phyloP scores from a whole-genome alignment of 257 asterid species.

The Cordia subcordata region DNA sequence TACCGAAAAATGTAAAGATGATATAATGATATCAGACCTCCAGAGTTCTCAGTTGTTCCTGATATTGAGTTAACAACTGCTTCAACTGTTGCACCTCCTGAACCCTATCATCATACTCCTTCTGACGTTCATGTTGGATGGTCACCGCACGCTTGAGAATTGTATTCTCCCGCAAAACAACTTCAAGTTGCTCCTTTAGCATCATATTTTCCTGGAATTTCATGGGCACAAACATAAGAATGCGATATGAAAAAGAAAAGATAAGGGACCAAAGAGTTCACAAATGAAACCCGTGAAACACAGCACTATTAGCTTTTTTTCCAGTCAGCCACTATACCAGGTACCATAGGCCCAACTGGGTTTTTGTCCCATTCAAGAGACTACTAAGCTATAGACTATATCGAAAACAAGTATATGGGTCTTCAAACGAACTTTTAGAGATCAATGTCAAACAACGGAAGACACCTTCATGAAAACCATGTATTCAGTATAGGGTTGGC shows the following conservation, averaged over 20 bases:
- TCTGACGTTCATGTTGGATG: conserved; percentile 79
- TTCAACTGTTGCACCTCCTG: conserved; percentile 67
- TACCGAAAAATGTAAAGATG: neutral
- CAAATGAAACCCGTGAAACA: no score
- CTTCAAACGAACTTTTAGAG: no score
- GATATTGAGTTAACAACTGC: conserved; percentile 60
- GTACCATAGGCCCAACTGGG: no score
- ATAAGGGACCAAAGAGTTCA: neutral
- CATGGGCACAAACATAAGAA: neutral
- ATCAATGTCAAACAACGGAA: no score
- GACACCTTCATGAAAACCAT: no score
- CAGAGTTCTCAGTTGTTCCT: conserved; percentile 62
- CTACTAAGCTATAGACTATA: no score
- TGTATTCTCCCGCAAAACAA: conserved; percentile 44
- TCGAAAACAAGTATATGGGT: no score
- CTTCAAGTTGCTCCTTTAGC: conserved; percentile 67
- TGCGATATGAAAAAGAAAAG: neutral
- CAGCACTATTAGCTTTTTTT: no score
- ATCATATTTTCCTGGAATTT: conserved; percentile 53
- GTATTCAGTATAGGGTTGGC: no score
- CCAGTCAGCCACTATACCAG: no score
- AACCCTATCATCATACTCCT: conserved; percentile 59
- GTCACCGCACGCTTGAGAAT: conserved; percentile 80
- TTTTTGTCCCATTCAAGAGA: no score
- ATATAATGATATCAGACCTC: conserved; percentile 42